Evolutionary conservation across 768 basidiomycete species (phyloP).

Genomic region (Mycena galericulata): DNA sequence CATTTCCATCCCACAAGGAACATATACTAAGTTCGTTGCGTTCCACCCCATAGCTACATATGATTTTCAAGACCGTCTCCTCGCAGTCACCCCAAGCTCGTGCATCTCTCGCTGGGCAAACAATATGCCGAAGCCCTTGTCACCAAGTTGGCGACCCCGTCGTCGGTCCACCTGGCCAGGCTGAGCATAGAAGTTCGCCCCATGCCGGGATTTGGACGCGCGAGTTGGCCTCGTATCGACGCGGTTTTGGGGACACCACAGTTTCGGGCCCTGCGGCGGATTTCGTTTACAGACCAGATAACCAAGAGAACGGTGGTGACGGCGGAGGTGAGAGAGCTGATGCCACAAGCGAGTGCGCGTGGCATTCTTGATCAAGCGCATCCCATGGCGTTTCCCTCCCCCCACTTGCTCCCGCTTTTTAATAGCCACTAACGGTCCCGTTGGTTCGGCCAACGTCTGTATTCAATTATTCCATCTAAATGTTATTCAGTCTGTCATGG

Average conservation of each 20-base stretch:
- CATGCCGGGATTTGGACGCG: background rate
- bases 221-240: background rate
- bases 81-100: background rate
- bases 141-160: background rate
- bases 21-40: background rate
- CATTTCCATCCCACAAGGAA: background rate
- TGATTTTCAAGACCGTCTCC: background rate
- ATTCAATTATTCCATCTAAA: no score
- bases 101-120: background rate
- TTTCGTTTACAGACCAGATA: background rate
- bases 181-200: background rate
- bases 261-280: background rate
- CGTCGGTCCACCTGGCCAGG: background rate
- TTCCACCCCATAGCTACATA: background rate
- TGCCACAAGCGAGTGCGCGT: constrained; percentile 2
- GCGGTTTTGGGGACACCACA: background rate
- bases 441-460: no score
- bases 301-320: background rate
- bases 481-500: no score
- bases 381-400: no score
- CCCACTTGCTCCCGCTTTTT: no score
- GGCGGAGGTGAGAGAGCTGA: background rate
- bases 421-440: no score
- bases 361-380: background rate
- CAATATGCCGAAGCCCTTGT: background rate